Percentiles rank a stretch among this genome's conserved stretches.
These are phyloP conservation scores for Cylindrotheca fusiformis DNA, from an alignment of 108 stramenopile genomes.

Conservation along the genomic window DNA sequence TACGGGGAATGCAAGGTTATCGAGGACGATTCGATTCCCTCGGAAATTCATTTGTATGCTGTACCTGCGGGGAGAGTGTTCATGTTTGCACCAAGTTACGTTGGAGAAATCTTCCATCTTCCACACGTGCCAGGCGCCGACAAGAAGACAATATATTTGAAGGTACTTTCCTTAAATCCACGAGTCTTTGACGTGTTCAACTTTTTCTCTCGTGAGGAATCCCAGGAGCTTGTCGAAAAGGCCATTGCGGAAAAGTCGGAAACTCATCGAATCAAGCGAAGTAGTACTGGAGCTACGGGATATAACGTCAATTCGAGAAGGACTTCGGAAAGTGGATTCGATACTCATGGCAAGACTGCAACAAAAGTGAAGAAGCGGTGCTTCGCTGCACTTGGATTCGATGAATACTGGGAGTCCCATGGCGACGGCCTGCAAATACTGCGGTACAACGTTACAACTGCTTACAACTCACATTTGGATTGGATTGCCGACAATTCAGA, in stretches of 20 bases:
- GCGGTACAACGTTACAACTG: slow-evolving; percentile 89
- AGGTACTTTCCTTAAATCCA: slow-evolving; percentile 62
- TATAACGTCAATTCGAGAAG: slow-evolving; percentile 57
- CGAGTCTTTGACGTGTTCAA: slow-evolving; percentile 87
- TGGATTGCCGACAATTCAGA: slow-evolving; percentile 64
- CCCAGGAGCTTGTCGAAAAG: slow-evolving; percentile 55
- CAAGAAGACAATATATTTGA: slow-evolving; percentile 55
- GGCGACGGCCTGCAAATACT: slow-evolving; percentile 95
- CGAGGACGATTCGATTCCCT: background rate
- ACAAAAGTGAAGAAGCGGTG: slow-evolving; percentile 72
- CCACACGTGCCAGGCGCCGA: slow-evolving; percentile 57
- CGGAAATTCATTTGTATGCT: slow-evolving; percentile 69
- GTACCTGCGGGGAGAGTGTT: slow-evolving; percentile 85
- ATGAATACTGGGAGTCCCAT: slow-evolving; percentile 72
- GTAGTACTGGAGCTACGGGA: slow-evolving; percentile 69
- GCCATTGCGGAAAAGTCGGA: slow-evolving; percentile 68
- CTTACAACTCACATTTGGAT: slow-evolving; percentile 92
- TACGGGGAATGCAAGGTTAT: background rate
- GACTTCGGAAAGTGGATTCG: slow-evolving; percentile 86
- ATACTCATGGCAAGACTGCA: slow-evolving; percentile 75
- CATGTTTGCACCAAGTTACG: slow-evolving; percentile 79
- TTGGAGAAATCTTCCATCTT: slow-evolving; percentile 82
- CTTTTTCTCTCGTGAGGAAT: slow-evolving; percentile 72
- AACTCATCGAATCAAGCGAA: slow-evolving; percentile 72
- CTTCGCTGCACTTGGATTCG: slow-evolving; percentile 74